Evolutionary conservation across 805 yeast species (phyloP), one percentile per base, ranked within the genome.

Genomic region (Saturnispora zaruensis): DNA sequence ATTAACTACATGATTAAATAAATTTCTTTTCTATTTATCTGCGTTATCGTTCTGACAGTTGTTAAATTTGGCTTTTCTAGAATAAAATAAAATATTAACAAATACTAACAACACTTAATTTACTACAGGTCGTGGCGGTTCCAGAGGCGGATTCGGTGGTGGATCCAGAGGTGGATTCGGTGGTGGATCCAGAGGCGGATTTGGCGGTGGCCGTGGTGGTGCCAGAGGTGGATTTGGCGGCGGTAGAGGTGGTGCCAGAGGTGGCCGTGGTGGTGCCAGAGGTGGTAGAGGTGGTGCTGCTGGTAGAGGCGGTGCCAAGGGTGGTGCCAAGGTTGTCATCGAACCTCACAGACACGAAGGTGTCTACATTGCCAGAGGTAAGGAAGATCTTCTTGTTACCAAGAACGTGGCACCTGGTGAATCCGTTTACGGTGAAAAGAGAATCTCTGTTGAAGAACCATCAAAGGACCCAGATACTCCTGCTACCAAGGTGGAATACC

Each of bases 331-430:
- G 77, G 98, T 91, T 60, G 87, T 91, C 65, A 84, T 91, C 61
- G 99, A 93, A 76, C 97, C 98, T 63, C 99, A 93, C 74, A 86
- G 96, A 76, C 98, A 93, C 69, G 96, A 90, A 49, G 99, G 95
- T 81, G 96, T 93, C 59, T 93, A 82, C 82, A 91, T 93, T 72
- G 99, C 98, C 70, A 88, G 98, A 77, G 99, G 99, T 72, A 93
- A 93, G 74, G 99, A 93, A 77, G 99, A 93, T 81, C 79, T 93
- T 68, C 79, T 93, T 65, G 96, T 93, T 56, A 93, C 99, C 65
- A 91, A 86, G 77, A 93, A 93, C 78, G 73, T 84, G 67, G 96
- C 96, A 44, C 98, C 99, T 65, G 99, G 99, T 72, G 99, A 91
- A 72, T 81, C 93, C 51, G 99, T 93, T 50, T 93, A 93, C 75